These are phyloP conservation scores for Pharus latifolius DNA, from an alignment of 176 grass and related monocot genomes.

Conservation along the genomic window DNA sequence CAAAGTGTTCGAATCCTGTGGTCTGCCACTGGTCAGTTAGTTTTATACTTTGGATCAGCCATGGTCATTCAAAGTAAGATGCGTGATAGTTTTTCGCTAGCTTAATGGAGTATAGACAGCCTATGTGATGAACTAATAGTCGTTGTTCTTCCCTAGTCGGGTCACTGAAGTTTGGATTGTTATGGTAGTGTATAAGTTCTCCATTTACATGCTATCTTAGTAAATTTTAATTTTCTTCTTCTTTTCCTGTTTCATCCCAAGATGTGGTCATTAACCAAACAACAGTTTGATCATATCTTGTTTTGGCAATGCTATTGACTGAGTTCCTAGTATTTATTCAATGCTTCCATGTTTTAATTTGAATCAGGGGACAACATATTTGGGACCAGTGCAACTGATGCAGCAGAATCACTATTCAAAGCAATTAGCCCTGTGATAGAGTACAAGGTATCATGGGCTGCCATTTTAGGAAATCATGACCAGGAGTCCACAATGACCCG, in stretches of 20 bases:
- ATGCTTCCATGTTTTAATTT: slow-evolving; percentile 22
- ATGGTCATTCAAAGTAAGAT: not conserved
- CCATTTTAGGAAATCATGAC: slow-evolving; percentile 87
- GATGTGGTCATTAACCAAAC: not conserved
- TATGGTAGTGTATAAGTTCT: not conserved
- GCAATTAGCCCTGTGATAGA: slow-evolving; percentile 62
- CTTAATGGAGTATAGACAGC: not conserved
- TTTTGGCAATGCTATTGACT: not conserved
- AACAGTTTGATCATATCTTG: not conserved
- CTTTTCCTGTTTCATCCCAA: not conserved
- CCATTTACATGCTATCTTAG: not conserved
- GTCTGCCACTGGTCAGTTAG: not conserved
- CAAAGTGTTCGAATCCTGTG: not conserved
- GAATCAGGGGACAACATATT: slow-evolving; percentile 93
- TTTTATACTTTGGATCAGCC: not conserved
- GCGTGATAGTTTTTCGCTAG: not conserved
- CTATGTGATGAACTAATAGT: not conserved
- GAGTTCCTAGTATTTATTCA: not conserved
- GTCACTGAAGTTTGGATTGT: not conserved
- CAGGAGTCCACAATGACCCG: slow-evolving; percentile 92
- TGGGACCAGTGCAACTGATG: slow-evolving; percentile 77
- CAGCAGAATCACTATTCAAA: slow-evolving; percentile 80
- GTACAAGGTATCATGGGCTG: slow-evolving; percentile 70
- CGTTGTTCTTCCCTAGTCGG: not conserved
- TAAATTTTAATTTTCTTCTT: not conserved